phyloP scores from a whole-genome alignment of 805 yeast genomes.

The Saturnispora diversa region DNA sequence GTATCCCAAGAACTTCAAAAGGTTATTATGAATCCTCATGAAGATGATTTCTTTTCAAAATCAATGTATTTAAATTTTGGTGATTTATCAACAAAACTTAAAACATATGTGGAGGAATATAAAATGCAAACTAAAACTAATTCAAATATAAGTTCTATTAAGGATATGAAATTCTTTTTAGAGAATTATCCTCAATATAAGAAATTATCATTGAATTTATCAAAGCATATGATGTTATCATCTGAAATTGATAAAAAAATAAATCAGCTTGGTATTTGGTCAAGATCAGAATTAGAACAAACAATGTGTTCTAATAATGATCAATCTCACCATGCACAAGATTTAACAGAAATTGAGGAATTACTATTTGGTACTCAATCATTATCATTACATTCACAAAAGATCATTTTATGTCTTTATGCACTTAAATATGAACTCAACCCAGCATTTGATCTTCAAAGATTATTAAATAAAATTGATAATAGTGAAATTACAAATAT shows the following conservation, averaged over 20 bases:
- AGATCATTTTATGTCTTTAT: slow-evolving; percentile 67
- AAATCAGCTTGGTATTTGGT: slow-evolving; percentile 60
- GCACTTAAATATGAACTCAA: slow-evolving; percentile 60
- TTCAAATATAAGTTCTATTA: slow-evolving; percentile 64
- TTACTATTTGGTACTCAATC: slow-evolving; percentile 35
- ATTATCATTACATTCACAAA: slow-evolving; percentile 37
- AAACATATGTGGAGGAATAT: slow-evolving; percentile 74
- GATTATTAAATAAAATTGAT: slow-evolving; percentile 33
- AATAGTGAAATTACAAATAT: slow-evolving; percentile 31
- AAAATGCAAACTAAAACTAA: slow-evolving; percentile 71
- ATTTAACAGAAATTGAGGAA: slow-evolving; percentile 47
- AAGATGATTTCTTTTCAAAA: slow-evolving; percentile 70
- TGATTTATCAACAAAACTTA: slow-evolving; percentile 82
- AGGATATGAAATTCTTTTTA: slow-evolving; percentile 84
- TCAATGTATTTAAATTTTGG: slow-evolving; percentile 90
- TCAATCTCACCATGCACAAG: slow-evolving; percentile 36
- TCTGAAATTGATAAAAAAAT: slow-evolving; percentile 78
- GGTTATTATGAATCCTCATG: slow-evolving; percentile 57
- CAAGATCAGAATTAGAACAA: slow-evolving; percentile 85
- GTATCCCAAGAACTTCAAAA: slow-evolving; percentile 51
- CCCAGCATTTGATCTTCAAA: slow-evolving; percentile 35
- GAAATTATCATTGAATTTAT: slow-evolving; percentile 76
- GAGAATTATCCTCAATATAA: slow-evolving; percentile 93
- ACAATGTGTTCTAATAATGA: slow-evolving; percentile 58
- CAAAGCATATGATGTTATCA: slow-evolving; percentile 87